These are phyloP conservation scores for Metahyphopichia silvanorum DNA, from an alignment of 805 yeast species.

Conservation along the genomic window DNA sequence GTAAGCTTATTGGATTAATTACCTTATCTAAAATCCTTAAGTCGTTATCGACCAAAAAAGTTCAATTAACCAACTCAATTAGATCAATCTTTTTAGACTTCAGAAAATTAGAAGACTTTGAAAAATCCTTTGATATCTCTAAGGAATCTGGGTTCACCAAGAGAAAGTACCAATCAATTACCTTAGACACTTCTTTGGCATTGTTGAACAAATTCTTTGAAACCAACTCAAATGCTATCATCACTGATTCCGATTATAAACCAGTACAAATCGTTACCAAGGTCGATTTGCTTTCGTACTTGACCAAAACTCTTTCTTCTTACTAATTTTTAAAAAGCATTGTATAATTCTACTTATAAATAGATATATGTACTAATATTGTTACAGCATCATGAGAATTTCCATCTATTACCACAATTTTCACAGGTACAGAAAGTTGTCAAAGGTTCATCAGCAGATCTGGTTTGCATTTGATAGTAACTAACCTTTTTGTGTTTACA, in stretches of 20 bases:
- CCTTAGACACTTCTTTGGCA: constrained; percentile 59
- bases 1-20: constrained; percentile 69
- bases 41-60: constrained; percentile 58
- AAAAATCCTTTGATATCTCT: constrained; percentile 60
- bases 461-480: constrained; percentile 95
- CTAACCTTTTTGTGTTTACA: constrained; percentile 97
- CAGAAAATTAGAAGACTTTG: constrained; percentile 65
- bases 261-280: constrained; percentile 86
- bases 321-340: too few species aligned
- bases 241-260: constrained; percentile 65
- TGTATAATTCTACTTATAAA: constrained; percentile 1
- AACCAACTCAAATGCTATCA: constrained; percentile 79
- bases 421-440: constrained; percentile 98
- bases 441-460: constrained; percentile 98
- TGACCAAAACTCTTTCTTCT: constrained; percentile 25
- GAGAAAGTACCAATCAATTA: constrained; percentile 65
- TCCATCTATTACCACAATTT: constrained; percentile 97
- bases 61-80: constrained; percentile 54
- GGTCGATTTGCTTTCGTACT: constrained; percentile 69
- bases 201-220: constrained; percentile 79
- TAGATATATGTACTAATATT: too few species aligned
- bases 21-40: constrained; percentile 73
- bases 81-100: constrained; percentile 67
- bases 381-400: constrained; percentile 58
- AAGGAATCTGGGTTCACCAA: constrained; percentile 54